Evolutionary conservation across 164 flowering plant genomes (phyloP).

Genomic region (Magnolia sinica): DNA sequence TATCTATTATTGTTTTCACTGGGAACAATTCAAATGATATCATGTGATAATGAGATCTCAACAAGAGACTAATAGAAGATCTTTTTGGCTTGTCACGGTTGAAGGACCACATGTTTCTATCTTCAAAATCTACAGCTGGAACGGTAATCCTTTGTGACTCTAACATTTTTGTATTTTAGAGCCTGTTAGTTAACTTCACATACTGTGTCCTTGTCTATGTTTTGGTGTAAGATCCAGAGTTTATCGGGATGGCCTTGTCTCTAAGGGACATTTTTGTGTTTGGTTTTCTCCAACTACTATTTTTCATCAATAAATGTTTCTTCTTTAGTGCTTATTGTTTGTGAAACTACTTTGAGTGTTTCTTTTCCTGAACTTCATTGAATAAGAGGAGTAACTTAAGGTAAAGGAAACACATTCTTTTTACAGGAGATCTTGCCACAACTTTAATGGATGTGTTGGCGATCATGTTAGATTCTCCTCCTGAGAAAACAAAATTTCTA

Average conservation of each 20-base stretch:
- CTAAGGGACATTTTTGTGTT: not conserved
- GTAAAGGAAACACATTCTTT: too few species aligned
- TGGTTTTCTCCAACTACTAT: not conserved
- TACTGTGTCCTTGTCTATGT: not conserved
- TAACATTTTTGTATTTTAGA: not conserved
- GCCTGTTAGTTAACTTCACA: not conserved
- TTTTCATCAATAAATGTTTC: not conserved
- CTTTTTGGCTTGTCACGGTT: conserved; percentile 85
- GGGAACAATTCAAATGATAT: too few species aligned
- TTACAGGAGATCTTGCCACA: too few species aligned
- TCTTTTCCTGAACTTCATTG: not conserved
- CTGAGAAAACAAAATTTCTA: too few species aligned
- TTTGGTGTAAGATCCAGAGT: not conserved
- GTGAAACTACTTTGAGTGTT: not conserved
- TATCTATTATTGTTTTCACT: too few species aligned
- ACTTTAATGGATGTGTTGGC: too few species aligned
- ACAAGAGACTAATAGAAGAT: too few species aligned
- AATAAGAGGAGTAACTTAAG: too few species aligned
- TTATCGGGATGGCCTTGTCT: not conserved
- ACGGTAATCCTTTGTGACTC: conserved; percentile 49
- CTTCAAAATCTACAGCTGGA: conserved; percentile 95
- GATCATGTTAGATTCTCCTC: too few species aligned
- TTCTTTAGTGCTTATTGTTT: not conserved
- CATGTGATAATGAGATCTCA: too few species aligned
- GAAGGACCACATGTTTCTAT: conserved; percentile 89